These are phyloP conservation scores for Tulasnella sp. DNA, from an alignment of 768 basidiomycete genomes.

Conservation along the genomic window DNA sequence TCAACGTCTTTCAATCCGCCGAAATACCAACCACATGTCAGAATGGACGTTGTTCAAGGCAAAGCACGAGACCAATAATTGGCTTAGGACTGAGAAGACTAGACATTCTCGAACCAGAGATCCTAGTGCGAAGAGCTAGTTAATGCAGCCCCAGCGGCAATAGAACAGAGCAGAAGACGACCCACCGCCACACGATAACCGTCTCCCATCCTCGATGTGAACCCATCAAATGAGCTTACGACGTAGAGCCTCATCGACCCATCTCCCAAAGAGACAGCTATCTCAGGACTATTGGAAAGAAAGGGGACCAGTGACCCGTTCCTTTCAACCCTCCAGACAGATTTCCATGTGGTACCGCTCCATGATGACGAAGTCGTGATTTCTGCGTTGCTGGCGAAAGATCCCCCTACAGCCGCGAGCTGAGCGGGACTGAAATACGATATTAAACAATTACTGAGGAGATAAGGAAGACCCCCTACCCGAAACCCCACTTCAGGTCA, in stretches of 20 bases:
- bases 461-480: neutral
- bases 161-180: neutral
- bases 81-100: neutral
- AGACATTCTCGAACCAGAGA: neutral
- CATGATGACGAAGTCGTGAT: neutral
- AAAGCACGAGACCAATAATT: too few species aligned
- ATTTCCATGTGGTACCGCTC: neutral
- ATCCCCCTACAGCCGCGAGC: neutral
- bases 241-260: neutral
- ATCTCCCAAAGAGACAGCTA: neutral
- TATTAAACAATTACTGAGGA: neutral
- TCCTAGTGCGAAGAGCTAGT: neutral
- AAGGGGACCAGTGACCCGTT: neutral
- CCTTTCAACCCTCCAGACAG: neutral
- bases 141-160: neutral
- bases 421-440: neutral
- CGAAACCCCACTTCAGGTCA: neutral
- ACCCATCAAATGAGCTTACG: neutral
- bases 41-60: too few species aligned
- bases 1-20: too few species aligned
- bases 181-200: neutral
- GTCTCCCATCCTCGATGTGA: neutral
- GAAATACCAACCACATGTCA: too few species aligned
- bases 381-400: neutral
- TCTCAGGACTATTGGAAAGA: neutral